Conservation (phyloP, 2,329 filamentous ascomycete genomes). For the Trichoderma oligosporum region DNA sequence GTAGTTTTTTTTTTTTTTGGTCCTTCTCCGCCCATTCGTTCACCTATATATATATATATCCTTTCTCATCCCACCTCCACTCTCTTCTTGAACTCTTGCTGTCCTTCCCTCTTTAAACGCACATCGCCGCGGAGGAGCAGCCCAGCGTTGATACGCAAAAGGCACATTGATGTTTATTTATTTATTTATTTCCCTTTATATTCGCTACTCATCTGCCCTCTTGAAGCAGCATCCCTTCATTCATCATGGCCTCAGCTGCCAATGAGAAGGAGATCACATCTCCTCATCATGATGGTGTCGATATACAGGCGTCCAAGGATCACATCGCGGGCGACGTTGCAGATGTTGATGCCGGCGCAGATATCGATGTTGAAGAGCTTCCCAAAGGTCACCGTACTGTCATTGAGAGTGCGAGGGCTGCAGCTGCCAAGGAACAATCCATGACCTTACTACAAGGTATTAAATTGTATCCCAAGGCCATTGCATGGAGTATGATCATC, state of each 20-base stretch:
- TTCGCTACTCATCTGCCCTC: neutral
- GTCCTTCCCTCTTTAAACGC: neutral
- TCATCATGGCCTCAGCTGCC: constrained; percentile 1
- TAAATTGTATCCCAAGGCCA: constrained; percentile 79
- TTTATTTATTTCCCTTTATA: neutral
- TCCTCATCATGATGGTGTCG: neutral
- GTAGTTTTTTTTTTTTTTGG: neutral
- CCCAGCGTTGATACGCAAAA: neutral
- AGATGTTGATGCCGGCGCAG: constrained; percentile 10
- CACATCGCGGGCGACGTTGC: neutral
- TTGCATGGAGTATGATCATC: constrained; percentile 78
- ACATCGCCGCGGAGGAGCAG: neutral
- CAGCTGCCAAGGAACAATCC: constrained; percentile 59
- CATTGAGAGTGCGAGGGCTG: constrained; percentile 38
- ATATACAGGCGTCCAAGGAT: constrained; percentile 4
- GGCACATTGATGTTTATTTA: neutral
- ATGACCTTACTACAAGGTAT: constrained; percentile 76
- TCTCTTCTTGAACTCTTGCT: neutral
- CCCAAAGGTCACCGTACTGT: constrained; percentile 29
- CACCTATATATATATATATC: constrained; percentile 13
- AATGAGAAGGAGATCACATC: constrained; percentile 1
- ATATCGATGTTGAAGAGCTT: constrained; percentile 20
- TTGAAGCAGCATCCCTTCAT: neutral
- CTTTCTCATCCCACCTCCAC: neutral
- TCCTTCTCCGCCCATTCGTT: neutral